Evolutionary conservation across 2,329 filamentous ascomycete genomes (phyloP).

Genomic region (Helotiales sp.): DNA sequence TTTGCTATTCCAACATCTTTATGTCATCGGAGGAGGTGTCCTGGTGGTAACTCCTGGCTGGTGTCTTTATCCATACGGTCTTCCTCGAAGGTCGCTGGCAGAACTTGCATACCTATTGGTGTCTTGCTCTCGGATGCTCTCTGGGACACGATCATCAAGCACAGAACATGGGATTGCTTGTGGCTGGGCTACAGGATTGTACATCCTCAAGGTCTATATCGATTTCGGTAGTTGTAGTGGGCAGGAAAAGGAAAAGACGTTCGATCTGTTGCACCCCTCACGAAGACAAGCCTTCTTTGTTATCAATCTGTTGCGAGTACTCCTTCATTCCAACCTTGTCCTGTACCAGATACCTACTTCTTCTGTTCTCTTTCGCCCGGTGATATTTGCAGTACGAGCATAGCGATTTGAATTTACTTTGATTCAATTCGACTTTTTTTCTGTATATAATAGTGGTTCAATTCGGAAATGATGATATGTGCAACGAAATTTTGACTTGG

Average conservation of each 20-base stretch:
- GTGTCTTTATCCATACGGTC: conserved; percentile 26
- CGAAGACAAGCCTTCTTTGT: conserved; percentile 17
- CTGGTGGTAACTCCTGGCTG: conserved; percentile 26
- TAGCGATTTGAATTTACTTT: conserved; percentile 26
- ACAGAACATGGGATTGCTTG: conserved; percentile 30
- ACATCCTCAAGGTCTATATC: conserved; percentile 25
- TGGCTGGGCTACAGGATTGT: conserved; percentile 28
- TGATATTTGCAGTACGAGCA: conserved; percentile 18
- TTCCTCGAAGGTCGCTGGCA: conserved; percentile 29
- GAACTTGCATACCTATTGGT: conserved; percentile 31
- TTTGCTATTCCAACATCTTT: conserved; percentile 21
- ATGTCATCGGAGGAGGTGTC: conserved; percentile 27
- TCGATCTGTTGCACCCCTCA: conserved; percentile 34
- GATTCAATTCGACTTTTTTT: conserved; percentile 24
- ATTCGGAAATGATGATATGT: background rate
- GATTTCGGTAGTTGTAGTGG: conserved; percentile 27
- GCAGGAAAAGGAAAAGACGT: conserved; percentile 30
- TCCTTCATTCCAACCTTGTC: conserved; percentile 18
- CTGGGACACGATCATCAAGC: conserved; percentile 14
- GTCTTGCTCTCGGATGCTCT: conserved; percentile 15
- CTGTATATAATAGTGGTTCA: conserved; percentile 26
- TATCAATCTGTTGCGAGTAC: no score
- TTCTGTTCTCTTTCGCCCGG: conserved; percentile 14
- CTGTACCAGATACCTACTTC: conserved; percentile 21
- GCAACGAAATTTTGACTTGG: background rate